Conservation (phyloP, 805 yeast genomes). For the Candida odintsovae region DNA sequence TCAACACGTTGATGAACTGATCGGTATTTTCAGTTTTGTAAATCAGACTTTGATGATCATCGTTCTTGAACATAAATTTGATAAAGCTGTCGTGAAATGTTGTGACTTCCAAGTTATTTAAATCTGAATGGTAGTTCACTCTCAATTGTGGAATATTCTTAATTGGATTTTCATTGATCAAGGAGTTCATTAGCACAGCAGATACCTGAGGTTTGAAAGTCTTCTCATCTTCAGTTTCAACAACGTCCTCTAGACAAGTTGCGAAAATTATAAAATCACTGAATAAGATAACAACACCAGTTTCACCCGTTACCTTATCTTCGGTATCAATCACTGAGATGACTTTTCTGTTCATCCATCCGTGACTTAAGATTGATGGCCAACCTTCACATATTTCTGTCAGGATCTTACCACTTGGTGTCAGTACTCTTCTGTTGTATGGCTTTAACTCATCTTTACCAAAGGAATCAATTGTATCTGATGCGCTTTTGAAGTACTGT, state of each 20-base stretch:
- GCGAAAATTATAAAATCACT: slow-evolving; percentile 74
- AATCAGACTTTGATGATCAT: slow-evolving; percentile 10
- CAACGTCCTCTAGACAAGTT: slow-evolving; percentile 28
- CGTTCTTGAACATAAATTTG: slow-evolving; percentile 28
- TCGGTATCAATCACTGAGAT: slow-evolving; percentile 62
- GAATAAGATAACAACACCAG: slow-evolving; percentile 66
- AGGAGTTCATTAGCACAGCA: slow-evolving; percentile 83
- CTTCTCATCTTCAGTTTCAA: slow-evolving; percentile 6
- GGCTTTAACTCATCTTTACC: slow-evolving; percentile 50
- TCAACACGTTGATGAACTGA: slow-evolving; percentile 49
- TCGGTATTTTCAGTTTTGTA: slow-evolving; percentile 24
- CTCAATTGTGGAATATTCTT: slow-evolving; percentile 59
- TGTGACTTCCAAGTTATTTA: slow-evolving; percentile 49
- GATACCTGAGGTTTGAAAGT: slow-evolving; percentile 51
- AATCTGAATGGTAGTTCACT: slow-evolving; percentile 63
- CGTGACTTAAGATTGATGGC: slow-evolving; percentile 84
- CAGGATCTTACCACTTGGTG: slow-evolving; percentile 85
- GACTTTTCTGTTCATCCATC: slow-evolving; percentile 83
- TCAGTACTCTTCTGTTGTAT: slow-evolving; percentile 65
- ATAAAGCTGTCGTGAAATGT: slow-evolving; percentile 26
- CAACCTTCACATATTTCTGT: slow-evolving; percentile 80
- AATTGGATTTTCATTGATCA: slow-evolving; percentile 80
- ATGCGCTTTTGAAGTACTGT: slow-evolving; percentile 45
- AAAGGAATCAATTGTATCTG: slow-evolving; percentile 74
- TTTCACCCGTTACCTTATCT: slow-evolving; percentile 27